Evolutionary conservation across 225 moss, liverwort and hornwort species (phyloP).

Genomic region (Neckera pumila): DNA sequence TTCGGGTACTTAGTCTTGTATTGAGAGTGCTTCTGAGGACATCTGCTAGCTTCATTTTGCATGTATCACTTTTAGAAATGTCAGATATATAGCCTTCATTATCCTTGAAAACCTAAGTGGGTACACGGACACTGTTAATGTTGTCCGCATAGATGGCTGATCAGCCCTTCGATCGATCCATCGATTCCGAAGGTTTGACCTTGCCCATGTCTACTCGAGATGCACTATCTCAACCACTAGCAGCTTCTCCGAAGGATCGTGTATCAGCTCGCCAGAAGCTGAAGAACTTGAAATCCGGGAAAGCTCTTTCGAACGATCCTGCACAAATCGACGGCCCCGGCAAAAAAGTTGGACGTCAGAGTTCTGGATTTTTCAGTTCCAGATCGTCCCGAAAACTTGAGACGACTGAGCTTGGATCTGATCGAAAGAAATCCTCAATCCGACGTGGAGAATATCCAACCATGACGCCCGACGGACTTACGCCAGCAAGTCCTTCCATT

Average conservation of each 20-base stretch:
- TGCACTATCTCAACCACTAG: not conserved
- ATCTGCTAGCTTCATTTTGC: not conserved
- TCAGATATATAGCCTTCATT: not conserved
- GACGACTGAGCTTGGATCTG: not conserved
- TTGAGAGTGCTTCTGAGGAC: not conserved
- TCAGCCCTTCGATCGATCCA: not conserved
- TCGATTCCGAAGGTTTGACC: not conserved
- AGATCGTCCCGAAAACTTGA: constrained; percentile 5
- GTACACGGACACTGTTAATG: not conserved
- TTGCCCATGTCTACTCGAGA: not conserved
- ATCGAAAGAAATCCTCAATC: not conserved
- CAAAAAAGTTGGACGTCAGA: not conserved
- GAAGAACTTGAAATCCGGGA: constrained; percentile 7
- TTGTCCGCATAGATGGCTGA: constrained; percentile 2
- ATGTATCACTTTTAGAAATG: not conserved
- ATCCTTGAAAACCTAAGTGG: not conserved
- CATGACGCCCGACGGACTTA: not conserved
- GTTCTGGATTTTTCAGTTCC: constrained; percentile 18
- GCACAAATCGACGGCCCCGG: not conserved
- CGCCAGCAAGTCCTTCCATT: not conserved
- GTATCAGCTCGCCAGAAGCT: constrained; percentile 14
- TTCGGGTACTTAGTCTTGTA: not conserved
- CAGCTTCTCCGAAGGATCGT: constrained; percentile 2
- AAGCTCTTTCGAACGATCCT: not conserved
- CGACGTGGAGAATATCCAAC: not conserved